Evolutionary conservation across 805 yeast genomes (phyloP).

Genomic region (Lipomyces sp.): DNA sequence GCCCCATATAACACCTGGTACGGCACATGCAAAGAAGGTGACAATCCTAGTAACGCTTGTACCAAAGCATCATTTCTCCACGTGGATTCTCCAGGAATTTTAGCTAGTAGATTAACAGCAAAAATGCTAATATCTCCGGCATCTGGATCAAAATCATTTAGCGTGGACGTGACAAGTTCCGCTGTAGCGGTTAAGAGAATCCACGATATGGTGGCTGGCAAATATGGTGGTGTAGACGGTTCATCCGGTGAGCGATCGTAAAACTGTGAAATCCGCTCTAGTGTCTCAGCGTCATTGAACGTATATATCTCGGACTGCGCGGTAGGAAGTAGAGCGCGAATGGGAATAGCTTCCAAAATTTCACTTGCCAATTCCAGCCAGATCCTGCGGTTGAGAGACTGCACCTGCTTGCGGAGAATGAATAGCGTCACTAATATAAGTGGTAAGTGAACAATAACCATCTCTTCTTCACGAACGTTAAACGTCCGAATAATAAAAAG

Average conservation of each 20-base stretch:
- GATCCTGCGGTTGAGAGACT: constrained; percentile 24
- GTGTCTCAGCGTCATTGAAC: constrained; percentile 38
- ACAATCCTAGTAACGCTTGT: constrained; percentile 39
- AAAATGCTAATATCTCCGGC: constrained; percentile 33
- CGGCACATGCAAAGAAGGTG: constrained; percentile 27
- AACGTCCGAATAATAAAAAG: constrained; percentile 66
- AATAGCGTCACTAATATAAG: constrained; percentile 55
- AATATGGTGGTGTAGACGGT: constrained; percentile 47
- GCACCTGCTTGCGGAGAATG: constrained; percentile 19
- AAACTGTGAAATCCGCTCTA: constrained; percentile 45
- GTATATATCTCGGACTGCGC: constrained; percentile 48
- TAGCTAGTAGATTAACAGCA: constrained; percentile 47
- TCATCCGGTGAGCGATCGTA: constrained; percentile 45
- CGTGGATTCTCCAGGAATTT: constrained; percentile 51
- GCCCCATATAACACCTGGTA: constrained; percentile 36
- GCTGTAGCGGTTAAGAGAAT: constrained; percentile 44
- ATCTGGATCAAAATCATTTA: constrained; percentile 16
- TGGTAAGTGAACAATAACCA: constrained; percentile 77
- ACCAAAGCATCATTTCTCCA: constrained; percentile 49
- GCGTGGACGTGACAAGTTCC: constrained; percentile 27
- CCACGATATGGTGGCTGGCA: constrained; percentile 53
- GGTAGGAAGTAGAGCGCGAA: constrained; percentile 63
- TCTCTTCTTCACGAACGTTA: constrained; percentile 85
- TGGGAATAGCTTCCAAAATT: constrained; percentile 63
- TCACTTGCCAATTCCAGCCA: constrained; percentile 52